Base-by-base conservation (phyloP, 495 filamentous ascomycete species). In the Trichoderma reesei region DNA sequence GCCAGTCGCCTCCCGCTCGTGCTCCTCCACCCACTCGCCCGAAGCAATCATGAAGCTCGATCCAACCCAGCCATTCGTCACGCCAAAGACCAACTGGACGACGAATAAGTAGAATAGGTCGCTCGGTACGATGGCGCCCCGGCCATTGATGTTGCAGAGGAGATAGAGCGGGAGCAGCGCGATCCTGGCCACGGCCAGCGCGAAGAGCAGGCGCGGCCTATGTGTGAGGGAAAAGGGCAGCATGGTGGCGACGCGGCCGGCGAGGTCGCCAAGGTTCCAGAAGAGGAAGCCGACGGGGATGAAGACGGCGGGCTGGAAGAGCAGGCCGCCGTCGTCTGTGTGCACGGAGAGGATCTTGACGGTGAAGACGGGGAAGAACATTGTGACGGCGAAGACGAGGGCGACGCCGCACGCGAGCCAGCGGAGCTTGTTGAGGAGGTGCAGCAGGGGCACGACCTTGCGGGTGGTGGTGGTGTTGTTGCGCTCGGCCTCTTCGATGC, bases 291-390 rank as follows among this genome's bases (percentile, higher is more conserved):
- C 90, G 3, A 97, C 79, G 1, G 94, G 92, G 61, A 97, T 91
- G 75, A 98, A 99, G 41, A 85, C 84, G 3, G 86, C 77, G 0
- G 88, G 83, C 36, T 84, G 79, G 64, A 91, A 86, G 34, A 97
- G 72, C n/a, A 81, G 77, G 61, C 66, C 66, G 20, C 76, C 70
- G 5, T 76, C 67, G n/a, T 78, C 78, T 6, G 82, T 78, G 63
- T 78, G 76, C 7, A 94, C 86, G 3, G 90, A 92, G 34, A 86
- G 67, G 68, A 97, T 92, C 69, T 87, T 81, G 62, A 87, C 82
- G 0, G 94, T 98, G 76, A 91, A 96, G 48, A 97, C 89, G 0
- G 94, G 94, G 74, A 92, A 97, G 66, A 91, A 83, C 95, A 98
- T 98, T 41, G 93, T 91, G 34, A 96, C 75, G 46, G 78, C 74